Base-by-base conservation (phyloP, 2,329 filamentous ascomycete species). In the Thermothelomyces thermophilus region DNA sequence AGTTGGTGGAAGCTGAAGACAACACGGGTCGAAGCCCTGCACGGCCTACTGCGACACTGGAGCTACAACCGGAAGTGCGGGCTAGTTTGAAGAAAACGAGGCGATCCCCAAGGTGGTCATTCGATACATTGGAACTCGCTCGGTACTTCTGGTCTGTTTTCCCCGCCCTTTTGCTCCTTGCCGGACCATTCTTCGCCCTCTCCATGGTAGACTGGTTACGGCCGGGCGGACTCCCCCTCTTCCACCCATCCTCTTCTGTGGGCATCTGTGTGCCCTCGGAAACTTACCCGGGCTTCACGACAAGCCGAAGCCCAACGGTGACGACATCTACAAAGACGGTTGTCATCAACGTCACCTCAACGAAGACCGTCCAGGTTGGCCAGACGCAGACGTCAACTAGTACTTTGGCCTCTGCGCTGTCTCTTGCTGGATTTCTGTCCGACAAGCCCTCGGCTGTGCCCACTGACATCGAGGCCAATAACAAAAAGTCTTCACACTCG, bases 351-450 rank as follows among this genome's bases (percentile, higher is more conserved):
- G 56, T 68, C 34, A 68, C 66, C 3, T 66, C 68, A 2, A 68
- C 67, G 7, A 65, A 63, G 48, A 69, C 66, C 1, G 60, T 70
- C 35, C 57, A 63, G 45, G 54, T 66, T 5, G 52, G 60, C 34
- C 56, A 56, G 13, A 46, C 59, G 20, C 57, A 63, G 47, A 52
- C 60, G 11, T 52, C 58, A 31, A 56, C 58, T 54, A 62, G 61
- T 54, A 50, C 54, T 51, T 52, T 62, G 31, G 63, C 62, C 30
- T 62, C 58, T 33, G 55, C 56, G 2, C 45, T 72, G 31, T 63
- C 67, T 17, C 68, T 73, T 30, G 64, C 71, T 17, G 68, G 70
- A 34, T 68, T 73, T 13, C 65, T 70, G 36, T 68, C 67, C 37
- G 70, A 70, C 48, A 68, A 61, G 28, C 54, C 62, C 3, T 61